Evolutionary conservation across 345 rosid genomes (phyloP), one percentile per base, ranked within the genome.

Genomic region (Euclidium syriacum): DNA sequence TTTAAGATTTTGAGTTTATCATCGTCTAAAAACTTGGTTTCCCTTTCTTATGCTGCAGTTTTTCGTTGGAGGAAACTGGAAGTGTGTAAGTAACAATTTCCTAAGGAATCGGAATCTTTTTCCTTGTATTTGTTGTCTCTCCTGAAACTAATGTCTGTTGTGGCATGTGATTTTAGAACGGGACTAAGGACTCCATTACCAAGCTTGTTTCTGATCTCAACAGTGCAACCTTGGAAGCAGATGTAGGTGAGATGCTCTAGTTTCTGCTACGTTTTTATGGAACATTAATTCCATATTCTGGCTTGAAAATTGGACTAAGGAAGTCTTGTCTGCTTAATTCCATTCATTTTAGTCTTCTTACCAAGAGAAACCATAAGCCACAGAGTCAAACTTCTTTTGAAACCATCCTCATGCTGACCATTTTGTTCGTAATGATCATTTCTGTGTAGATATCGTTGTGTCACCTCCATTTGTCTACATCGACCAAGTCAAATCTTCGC

Each of bases 11-110:
- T 20, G 23, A 59, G 11, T 49, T 24, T 41, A 42, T 3, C 1
- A 47, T 10, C 1, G 55, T 44, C 56, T 70, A 10, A 64, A 12
- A 30, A 11, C 30, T 26, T 52, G 38, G 16, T 42, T 22, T 39
- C 4, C 60, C 8, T 49, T 43, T 54, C 35, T 55, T 57, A 71
- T 48, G n/a, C 77, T 79, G 88, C 95, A 94, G 99, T 94, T 94
- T 73, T 94, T 94, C 75, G 97, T 94, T 62, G 99, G 99, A 38
- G 99, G 99, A 48, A 94, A 94, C 80, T 94, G 99, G 99, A 94
- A 94, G 57, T 94, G 99, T 77, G 99, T 94, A 86, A 84, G 99
- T 72, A 23, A 46, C 44, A 34, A 12, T 30, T 7, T 22, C 41
- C 40, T 0, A 22, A 18, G 3, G 16, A 35, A 23, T 38, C 15